Base-by-base conservation (phyloP, 1,139 yeast genomes). In the Geotrichum europaeum region DNA sequence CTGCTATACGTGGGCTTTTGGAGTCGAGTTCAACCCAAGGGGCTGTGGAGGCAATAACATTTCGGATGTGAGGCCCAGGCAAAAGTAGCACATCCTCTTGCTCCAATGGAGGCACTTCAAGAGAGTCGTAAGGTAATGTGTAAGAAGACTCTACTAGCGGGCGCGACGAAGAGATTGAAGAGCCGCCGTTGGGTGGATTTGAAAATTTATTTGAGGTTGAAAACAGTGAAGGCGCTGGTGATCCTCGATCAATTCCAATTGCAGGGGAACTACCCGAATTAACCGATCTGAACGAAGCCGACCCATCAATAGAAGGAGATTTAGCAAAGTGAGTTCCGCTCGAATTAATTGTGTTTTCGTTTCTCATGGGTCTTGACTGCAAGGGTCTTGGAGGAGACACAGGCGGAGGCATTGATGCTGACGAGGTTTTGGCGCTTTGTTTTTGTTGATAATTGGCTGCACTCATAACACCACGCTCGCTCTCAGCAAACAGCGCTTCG, bases 11-110 rank as follows among this genome's bases (percentile, higher is more conserved):
- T 0, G 73, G 71, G 67, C 83, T 81, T 25, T 74, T 73, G 36
- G 84, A 78, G 64, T 84, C 89, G 45, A 84, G 72, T 66, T 85
- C 88, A 13, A 84, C 76, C 88, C 89, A 85, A 1, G 87, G 82
- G 0, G 88, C 80, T 1, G 84, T 72, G 45, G 84, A 67, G 0
- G 87, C 88, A 50, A 81, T 75, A 0, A 81, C 76, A 58, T 74
- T 72, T 2, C 69, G 62, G 3, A 78, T 69, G 64, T 79, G 80
- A 0, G 71, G 43, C 3, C 76, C 77, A 1, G 77, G 76, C 9
- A 67, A 66, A n/a, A 75, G 65, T 20, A 69, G 68, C 4, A 73
- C 67, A 51, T 75, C 77, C 13, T 69, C 69, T 28, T 66, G 59
- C 24, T 64, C 68, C 18, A 61, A 49, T 5, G 63, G 57, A 18